phyloP scores from a whole-genome alignment of 345 rosid species.

The Capsella bursapastoris region DNA sequence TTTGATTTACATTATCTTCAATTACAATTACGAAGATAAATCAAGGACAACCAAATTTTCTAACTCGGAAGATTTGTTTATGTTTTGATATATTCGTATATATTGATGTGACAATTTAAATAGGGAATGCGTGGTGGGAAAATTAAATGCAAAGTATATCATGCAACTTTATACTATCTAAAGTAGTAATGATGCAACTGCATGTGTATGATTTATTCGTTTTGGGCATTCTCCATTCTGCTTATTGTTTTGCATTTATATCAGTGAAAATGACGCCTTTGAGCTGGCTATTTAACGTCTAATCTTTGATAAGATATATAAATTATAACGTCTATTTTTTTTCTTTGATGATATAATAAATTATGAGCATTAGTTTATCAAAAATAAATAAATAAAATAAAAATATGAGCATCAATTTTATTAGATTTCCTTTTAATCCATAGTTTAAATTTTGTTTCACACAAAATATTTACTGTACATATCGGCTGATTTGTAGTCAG shows the following conservation, averaged over 20 bases:
- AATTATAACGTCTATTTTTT: background rate
- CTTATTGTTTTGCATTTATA: constrained; percentile 18
- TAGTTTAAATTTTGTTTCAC: too few relatives aligned
- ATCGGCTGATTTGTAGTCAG: background rate
- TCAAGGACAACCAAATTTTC: background rate
- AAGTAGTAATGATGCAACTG: constrained; percentile 3
- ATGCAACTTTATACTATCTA: background rate
- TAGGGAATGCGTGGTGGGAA: constrained; percentile 24
- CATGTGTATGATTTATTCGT: constrained; percentile 14
- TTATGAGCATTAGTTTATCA: too few relatives aligned
- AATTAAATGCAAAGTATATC: constrained; percentile 24
- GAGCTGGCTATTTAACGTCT: constrained; percentile 2
- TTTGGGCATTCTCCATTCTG: background rate
- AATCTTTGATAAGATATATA: background rate
- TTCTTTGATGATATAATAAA: background rate
- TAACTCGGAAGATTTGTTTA: constrained; percentile 7
- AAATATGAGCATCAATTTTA: too few relatives aligned
- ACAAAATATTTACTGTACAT: too few relatives aligned
- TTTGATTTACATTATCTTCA: background rate
- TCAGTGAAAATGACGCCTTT: constrained; percentile 17
- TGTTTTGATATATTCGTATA: constrained; percentile 7
- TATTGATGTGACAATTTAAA: background rate
- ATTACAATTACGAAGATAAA: background rate
- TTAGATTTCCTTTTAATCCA: too few relatives aligned
- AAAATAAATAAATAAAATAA: too few relatives aligned